Base-by-base conservation (phyloP, 2,329 filamentous ascomycete species). In the Microsporum canis region DNA sequence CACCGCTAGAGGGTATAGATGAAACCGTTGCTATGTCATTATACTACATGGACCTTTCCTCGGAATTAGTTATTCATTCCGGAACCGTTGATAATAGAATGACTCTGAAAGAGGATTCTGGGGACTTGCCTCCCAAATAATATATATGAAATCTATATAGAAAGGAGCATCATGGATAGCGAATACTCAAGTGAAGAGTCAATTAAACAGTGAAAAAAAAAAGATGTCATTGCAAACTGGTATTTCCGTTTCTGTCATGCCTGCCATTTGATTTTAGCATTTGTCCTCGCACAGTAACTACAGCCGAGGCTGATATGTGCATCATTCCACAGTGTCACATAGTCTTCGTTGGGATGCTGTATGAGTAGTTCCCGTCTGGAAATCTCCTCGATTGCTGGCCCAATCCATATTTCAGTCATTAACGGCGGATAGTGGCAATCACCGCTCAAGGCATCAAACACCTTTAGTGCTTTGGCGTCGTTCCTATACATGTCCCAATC, bases 401-500 rank as follows among this genome's bases (percentile, higher is more conserved):
- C 69, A 61, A 75, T 74, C 74, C 74, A 77, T 53, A 76, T 70
- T 59, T 76, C 73, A 39, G 70, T 65, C 14, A 74, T 64, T 3
- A 62, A 47, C 8, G 56, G 57, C 27, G 65, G 65, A 69, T 58
- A 70, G 62, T 59, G 71, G 65, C 34, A 66, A 66, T 17, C 71
- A 63, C 5, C 68, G 62, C 17, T 62, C 65, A 43, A 23, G 5
- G 27, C 36, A 39, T 70, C 70, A 65, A 74, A 76, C n/a, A 76
- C 68, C 59, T 70, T 66, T 14, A 70, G 70, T 43, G 72, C 71
- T 66, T 73, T 71, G 49, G 71, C 71, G 60, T 75, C 73, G 59
- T 72, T 74, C 63, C 71, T 69, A 61, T 73, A 69, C 34, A 63
- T 63, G 47, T 66, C 72, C 65, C 72, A 72, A 61, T 76, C 74